These are phyloP conservation scores for Zoysia japonica DNA, from an alignment of 176 grass and related monocot genomes.

Conservation along the genomic window DNA sequence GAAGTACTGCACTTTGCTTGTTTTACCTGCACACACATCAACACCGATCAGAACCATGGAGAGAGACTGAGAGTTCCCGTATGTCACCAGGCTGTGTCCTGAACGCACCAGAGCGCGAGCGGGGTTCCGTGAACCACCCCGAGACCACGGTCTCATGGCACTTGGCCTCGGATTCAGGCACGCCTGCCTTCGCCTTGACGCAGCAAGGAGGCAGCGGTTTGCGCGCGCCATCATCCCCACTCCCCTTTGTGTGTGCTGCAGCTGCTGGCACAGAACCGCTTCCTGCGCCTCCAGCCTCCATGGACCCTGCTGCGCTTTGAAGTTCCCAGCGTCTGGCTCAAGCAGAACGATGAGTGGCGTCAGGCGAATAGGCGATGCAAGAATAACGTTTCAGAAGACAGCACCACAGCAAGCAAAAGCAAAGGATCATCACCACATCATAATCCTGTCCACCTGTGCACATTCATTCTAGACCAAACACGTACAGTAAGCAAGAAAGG, in stretches of 20 bases:
- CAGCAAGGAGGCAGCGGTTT: constrained; percentile 74
- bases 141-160: constrained; percentile 78
- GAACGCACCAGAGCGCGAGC: constrained; percentile 17
- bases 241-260: constrained; percentile 49
- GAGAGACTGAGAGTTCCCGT: neutral
- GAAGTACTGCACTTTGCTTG: constrained; percentile 67
- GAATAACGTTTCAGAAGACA: neutral
- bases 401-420: neutral
- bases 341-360: neutral
- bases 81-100: neutral
- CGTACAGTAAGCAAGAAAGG: neutral
- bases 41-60: neutral
- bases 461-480: neutral
- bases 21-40: constrained; percentile 54
- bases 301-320: constrained; percentile 52
- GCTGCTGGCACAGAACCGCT: constrained; percentile 39
- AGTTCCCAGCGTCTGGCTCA: constrained; percentile 66
- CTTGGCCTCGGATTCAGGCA: constrained; percentile 58
- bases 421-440: neutral
- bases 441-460: neutral
- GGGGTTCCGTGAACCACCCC: constrained; percentile 75
- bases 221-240: constrained; percentile 47
- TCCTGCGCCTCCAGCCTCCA: constrained; percentile 74
- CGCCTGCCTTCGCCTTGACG: constrained; percentile 65
- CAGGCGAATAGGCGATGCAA: neutral